Conservation (phyloP, 2,329 filamentous ascomycete genomes). For the Periconia macrospinosa region DNA sequence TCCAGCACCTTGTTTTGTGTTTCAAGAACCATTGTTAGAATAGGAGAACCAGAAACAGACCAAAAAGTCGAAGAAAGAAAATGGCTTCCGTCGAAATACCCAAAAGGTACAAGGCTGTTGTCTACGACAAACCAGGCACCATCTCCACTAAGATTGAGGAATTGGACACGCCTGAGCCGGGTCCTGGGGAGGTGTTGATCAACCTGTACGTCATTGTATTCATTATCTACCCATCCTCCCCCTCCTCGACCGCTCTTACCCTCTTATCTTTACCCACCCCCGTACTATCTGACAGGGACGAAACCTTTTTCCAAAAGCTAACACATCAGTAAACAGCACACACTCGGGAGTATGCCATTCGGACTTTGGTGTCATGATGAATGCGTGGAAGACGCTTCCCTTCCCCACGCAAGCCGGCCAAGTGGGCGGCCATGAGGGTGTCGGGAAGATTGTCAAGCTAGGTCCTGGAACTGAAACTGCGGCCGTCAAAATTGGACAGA, state of each 20-base stretch:
- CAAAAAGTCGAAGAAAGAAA: background rate
- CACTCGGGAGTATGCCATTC: constrained; percentile 69
- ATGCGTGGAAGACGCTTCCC: constrained; percentile 59
- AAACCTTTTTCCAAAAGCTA: constrained; percentile 9
- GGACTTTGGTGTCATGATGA: constrained; percentile 57
- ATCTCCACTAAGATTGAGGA: constrained; percentile 67
- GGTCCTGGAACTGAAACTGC: constrained; percentile 61
- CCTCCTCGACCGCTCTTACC: background rate
- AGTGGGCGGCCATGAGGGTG: constrained; percentile 71
- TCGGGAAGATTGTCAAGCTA: constrained; percentile 66
- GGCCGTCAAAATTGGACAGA: constrained; percentile 65
- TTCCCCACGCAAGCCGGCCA: constrained; percentile 62
- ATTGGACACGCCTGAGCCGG: constrained; percentile 66
- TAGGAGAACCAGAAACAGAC: background rate
- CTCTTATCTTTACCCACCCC: background rate
- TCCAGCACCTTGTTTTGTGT: too few species aligned
- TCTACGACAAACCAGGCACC: constrained; percentile 67
- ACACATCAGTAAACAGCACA: constrained; percentile 35
- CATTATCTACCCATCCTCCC: background rate
- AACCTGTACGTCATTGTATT: constrained; percentile 54
- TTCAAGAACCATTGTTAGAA: background rate
- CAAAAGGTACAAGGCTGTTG: constrained; percentile 63
- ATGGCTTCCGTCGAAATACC: constrained; percentile 44
- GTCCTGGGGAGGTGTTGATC: constrained; percentile 63
- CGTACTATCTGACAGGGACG: background rate